phyloP scores from a whole-genome alignment of 352 stramenopile species.

The Phytopythium aichiense region DNA sequence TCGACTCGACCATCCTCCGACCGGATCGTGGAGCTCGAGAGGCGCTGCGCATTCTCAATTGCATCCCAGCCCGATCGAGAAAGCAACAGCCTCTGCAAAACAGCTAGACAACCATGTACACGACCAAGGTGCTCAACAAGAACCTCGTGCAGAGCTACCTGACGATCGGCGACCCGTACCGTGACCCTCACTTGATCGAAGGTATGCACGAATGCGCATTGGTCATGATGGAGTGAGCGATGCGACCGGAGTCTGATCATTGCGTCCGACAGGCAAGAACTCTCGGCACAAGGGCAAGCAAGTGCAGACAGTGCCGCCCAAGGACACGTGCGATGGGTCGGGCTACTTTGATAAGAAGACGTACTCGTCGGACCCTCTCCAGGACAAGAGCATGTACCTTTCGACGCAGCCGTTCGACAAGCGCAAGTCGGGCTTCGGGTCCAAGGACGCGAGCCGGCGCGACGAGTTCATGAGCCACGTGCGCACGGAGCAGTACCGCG shows the following conservation, averaged over 20 bases:
- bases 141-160: constrained; percentile 79
- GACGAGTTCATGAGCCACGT: constrained; percentile 91
- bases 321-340: constrained; percentile 75
- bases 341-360: constrained; percentile 86
- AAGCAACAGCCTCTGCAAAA: background rate
- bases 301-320: constrained; percentile 59
- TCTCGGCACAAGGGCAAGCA: constrained; percentile 75
- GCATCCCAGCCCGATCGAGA: background rate
- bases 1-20: background rate
- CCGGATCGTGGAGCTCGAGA: no score
- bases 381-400: constrained; percentile 86
- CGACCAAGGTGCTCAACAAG: constrained; percentile 80
- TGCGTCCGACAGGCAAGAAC: constrained; percentile 38
- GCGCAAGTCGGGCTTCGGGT: constrained; percentile 89
- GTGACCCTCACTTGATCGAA: constrained; percentile 67
- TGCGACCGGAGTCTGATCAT: background rate
- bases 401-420: constrained; percentile 83
- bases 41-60: constrained; percentile 7
- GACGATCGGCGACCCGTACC: constrained; percentile 71
- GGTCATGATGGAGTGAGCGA: no score
- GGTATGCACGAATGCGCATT: constrained; percentile 15
- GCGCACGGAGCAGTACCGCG: constrained; percentile 87
- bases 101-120: constrained; percentile 41
- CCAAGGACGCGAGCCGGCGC: constrained; percentile 85
- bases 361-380: constrained; percentile 83